These are phyloP conservation scores for Crithidia sp. DNA, from an alignment of 208 protist genomes.

Conservation along the genomic window DNA sequence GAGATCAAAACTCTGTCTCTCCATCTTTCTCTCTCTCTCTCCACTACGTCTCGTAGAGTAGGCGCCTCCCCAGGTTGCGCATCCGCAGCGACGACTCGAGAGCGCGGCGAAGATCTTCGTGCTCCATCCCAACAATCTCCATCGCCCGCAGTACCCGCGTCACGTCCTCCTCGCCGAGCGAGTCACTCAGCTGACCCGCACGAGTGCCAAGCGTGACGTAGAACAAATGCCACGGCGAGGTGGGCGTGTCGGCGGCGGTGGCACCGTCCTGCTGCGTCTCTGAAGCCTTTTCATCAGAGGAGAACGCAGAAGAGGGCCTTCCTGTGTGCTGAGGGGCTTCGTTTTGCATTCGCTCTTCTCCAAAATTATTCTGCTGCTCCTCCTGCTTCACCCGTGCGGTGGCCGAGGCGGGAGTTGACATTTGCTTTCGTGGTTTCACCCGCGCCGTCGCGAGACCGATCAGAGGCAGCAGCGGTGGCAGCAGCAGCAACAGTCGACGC, in stretches of 20 bases:
- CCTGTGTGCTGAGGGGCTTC: not conserved
- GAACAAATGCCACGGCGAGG: conserved; percentile 29
- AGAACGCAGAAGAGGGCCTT: not conserved
- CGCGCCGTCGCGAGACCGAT: no score
- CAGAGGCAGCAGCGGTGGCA: not conserved
- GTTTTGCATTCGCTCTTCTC: no score
- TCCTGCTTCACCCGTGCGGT: no score
- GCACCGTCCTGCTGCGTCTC: not conserved
- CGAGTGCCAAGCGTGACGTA: conserved; percentile 62
- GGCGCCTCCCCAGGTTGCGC: conserved; percentile 38
- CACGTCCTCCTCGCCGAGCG: conserved; percentile 56
- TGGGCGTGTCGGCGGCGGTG: not conserved
- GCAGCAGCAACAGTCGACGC: conserved; percentile 6
- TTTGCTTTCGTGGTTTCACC: no score
- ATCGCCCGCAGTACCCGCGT: conserved; percentile 66
- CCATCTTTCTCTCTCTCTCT: not conserved
- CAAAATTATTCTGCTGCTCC: no score
- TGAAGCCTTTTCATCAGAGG: not conserved
- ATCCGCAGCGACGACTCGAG: conserved; percentile 71
- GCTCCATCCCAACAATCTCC: conserved; percentile 54
- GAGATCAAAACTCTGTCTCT: not conserved
- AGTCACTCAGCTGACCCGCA: conserved; percentile 59
- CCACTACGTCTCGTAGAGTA: conserved; percentile 28
- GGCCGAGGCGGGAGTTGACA: no score
- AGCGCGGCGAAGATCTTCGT: conserved; percentile 53